A percentile compares a stretch with the other conserved stretches of the same genome.
Evolutionary conservation across 257 asterid species (phyloP).

Genomic region (Solanum sparsipilum): DNA sequence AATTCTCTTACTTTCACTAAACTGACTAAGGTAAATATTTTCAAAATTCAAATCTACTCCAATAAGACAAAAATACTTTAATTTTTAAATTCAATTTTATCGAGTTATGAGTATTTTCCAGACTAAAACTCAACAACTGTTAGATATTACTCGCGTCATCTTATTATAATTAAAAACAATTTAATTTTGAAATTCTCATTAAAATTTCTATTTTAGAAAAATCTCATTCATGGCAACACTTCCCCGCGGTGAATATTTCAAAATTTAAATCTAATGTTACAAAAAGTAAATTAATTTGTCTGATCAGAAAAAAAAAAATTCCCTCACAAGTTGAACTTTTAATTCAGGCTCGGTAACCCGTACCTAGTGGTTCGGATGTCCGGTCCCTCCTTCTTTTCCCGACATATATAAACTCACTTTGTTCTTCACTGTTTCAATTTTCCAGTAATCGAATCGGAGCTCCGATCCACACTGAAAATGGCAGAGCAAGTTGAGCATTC

Average conservation of each 20-base stretch:
- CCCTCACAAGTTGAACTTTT: not conserved
- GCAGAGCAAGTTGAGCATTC: conserved; percentile 64
- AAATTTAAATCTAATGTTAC: not conserved
- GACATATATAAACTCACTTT: not conserved
- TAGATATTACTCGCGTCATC: too few species aligned
- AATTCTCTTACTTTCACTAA: too few species aligned
- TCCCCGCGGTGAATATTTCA: not conserved
- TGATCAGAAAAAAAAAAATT: not conserved
- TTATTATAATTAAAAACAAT: too few species aligned
- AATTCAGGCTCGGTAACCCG: not conserved
- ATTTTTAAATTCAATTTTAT: too few species aligned
- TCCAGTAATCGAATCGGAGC: not conserved
- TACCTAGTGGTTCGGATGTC: not conserved
- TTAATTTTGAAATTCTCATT: too few species aligned
- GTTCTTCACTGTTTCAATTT: not conserved
- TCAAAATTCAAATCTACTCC: too few species aligned
- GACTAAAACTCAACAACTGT: too few species aligned
- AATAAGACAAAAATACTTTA: too few species aligned
- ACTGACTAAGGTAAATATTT: too few species aligned
- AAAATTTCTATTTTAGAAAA: not conserved
- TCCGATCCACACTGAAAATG: conserved; percentile 26
- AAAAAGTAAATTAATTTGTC: not conserved
- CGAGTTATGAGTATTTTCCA: too few species aligned
- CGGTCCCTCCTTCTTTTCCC: not conserved
- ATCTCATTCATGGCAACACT: not conserved